A percentile compares a stretch with the other conserved stretches of the same genome.
These are phyloP conservation scores for Sclerotiophoma versabilis DNA, from an alignment of 2,329 filamentous ascomycete species.

Conservation along the genomic window DNA sequence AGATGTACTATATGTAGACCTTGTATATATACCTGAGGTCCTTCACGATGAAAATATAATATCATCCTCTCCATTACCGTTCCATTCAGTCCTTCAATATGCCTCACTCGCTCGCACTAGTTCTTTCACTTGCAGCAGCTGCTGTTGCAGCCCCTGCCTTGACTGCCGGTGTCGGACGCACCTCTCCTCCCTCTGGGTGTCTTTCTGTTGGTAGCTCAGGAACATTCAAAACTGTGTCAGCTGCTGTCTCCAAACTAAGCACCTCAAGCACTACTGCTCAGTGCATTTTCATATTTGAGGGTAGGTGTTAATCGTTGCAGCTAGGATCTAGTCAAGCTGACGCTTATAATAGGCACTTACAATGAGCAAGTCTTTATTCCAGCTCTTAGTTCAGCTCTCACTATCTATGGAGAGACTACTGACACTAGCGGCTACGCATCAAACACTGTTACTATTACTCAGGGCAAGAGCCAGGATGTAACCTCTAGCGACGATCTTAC, in stretches of 20 bases:
- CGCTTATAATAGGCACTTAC: slow-evolving; percentile 57
- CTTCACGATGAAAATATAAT: background rate
- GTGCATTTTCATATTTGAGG: slow-evolving; percentile 68
- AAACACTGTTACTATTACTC: slow-evolving; percentile 66
- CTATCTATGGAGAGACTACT: slow-evolving; percentile 67
- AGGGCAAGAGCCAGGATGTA: slow-evolving; percentile 56
- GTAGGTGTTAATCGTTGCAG: background rate
- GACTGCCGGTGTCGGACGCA: slow-evolving; percentile 44
- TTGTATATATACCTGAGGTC: slow-evolving; percentile 6
- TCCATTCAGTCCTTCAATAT: slow-evolving; percentile 11
- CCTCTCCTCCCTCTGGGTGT: slow-evolving; percentile 59
- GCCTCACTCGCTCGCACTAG: slow-evolving; percentile 24
- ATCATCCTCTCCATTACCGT: too few species aligned
- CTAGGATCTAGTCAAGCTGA: background rate
- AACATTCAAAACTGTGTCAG: slow-evolving; percentile 60
- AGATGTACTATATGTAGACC: background rate
- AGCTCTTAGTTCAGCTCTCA: slow-evolving; percentile 57
- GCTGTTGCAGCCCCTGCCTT: slow-evolving; percentile 32
- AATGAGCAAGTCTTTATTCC: slow-evolving; percentile 65
- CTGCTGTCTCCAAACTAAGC: slow-evolving; percentile 66
- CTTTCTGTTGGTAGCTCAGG: slow-evolving; percentile 56
- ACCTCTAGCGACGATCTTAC: slow-evolving; percentile 62
- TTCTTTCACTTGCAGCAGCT: slow-evolving; percentile 30
- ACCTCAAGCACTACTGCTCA: slow-evolving; percentile 58
- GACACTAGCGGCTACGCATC: slow-evolving; percentile 56